Conservation (phyloP, 257 asterid genomes). For the Lycium ferocissimum region DNA sequence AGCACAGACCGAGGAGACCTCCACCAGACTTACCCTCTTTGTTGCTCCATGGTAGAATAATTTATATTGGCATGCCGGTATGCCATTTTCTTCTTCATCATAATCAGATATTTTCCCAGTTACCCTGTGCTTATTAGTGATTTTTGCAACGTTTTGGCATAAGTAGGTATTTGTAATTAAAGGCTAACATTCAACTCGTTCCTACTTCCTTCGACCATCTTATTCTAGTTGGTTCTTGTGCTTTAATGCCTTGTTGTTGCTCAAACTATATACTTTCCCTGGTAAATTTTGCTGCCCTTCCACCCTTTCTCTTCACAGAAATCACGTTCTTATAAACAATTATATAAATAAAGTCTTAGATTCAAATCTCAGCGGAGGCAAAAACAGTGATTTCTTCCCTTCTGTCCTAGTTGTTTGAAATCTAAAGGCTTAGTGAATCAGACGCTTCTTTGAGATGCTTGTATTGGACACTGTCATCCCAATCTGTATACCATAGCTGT, state of each 20-base stretch:
- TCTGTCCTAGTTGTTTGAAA: neutral
- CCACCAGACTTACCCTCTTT: constrained; percentile 94
- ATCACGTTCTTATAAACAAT: neutral
- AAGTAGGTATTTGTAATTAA: neutral
- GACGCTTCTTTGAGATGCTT: neutral
- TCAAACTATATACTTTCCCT: neutral
- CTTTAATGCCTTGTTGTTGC: neutral
- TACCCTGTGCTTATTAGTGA: neutral
- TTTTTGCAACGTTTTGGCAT: neutral
- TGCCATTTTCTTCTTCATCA: neutral
- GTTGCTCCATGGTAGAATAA: constrained; percentile 78
- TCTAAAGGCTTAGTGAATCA: neutral
- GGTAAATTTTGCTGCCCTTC: neutral
- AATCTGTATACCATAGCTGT: neutral
- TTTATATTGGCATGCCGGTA: constrained; percentile 97
- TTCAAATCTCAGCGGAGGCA: no score
- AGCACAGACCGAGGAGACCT: constrained; percentile 74
- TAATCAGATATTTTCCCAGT: neutral
- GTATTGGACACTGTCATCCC: neutral
- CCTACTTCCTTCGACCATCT: neutral
- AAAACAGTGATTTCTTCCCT: no score
- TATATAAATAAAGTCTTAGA: neutral
- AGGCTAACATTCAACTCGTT: neutral
- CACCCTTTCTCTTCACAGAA: neutral
- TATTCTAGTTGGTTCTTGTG: neutral